A percentile compares a stretch with the other conserved stretches of the same genome.
These are phyloP conservation scores for Pisolithus orientalis DNA, from an alignment of 768 basidiomycete species.

Conservation along the genomic window DNA sequence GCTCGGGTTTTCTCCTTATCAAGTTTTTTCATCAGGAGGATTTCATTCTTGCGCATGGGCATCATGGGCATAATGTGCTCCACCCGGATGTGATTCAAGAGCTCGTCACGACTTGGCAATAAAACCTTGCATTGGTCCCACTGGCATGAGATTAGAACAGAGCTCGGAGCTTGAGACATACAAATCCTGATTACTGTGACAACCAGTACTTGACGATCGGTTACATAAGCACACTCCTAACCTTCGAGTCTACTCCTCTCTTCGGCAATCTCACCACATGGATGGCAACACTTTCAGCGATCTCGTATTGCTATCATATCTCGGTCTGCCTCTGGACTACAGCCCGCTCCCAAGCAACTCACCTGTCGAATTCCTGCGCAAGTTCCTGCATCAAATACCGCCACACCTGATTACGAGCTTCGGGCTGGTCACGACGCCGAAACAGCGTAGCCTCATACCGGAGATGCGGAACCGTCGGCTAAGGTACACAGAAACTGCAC, in stretches of 20 bases:
- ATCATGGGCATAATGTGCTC: conserved; percentile 41
- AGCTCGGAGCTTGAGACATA: conserved; percentile 8
- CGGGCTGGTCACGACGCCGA: conserved; percentile 44
- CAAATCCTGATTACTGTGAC: no score
- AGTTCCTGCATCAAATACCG: conserved; percentile 59
- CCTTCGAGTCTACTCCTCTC: neutral
- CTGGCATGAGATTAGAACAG: conserved; percentile 28
- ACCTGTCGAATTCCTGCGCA: conserved; percentile 58
- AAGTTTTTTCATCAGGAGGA: conserved; percentile 32
- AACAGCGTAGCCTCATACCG: conserved; percentile 56
- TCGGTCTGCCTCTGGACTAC: conserved; percentile 55
- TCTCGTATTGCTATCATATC: conserved; percentile 35
- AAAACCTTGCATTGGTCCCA: conserved; percentile 50
- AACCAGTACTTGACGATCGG: neutral
- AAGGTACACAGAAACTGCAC: conserved; percentile 49
- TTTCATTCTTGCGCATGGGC: conserved; percentile 40
- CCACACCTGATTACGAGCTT: conserved; percentile 49
- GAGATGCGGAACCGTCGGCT: conserved; percentile 69
- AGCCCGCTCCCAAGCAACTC: conserved; percentile 50
- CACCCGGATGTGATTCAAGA: conserved; percentile 40
- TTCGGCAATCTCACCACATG: conserved; percentile 4
- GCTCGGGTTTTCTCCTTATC: conserved; percentile 32
- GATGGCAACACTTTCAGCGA: conserved; percentile 11
- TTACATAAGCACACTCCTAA: neutral
- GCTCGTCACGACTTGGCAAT: conserved; percentile 32